Conservation (phyloP, 352 stramenopile species). For the Pythium aristosporum region DNA sequence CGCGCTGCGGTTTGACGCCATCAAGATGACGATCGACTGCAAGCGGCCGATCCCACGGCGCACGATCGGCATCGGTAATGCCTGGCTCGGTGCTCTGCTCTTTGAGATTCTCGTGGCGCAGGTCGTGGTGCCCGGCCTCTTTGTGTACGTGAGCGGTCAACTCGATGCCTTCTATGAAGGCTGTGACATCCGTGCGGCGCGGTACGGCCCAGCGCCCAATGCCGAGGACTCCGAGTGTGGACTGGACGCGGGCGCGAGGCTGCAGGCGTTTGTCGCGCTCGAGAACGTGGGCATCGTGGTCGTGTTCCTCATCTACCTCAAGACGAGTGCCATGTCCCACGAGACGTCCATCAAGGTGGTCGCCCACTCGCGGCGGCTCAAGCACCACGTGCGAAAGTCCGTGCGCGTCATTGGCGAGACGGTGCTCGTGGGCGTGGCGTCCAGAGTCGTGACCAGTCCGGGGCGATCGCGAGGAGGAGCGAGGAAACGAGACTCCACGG, state of each 20-base stretch:
- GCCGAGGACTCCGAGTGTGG: slow-evolving; percentile 14
- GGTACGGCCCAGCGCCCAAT: slow-evolving; percentile 39
- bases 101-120: slow-evolving; percentile 55
- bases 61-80: slow-evolving; percentile 47
- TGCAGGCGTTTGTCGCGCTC: slow-evolving; percentile 42
- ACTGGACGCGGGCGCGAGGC: slow-evolving; percentile 21
- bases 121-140: slow-evolving; percentile 49
- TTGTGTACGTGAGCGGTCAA: slow-evolving; percentile 67
- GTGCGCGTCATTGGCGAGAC: slow-evolving; percentile 60
- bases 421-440: slow-evolving; percentile 33
- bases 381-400: slow-evolving; percentile 55
- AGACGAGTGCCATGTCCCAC: slow-evolving; percentile 52
- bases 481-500: slow-evolving; percentile 4
- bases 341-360: slow-evolving; percentile 56
- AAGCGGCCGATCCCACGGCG: slow-evolving; percentile 50
- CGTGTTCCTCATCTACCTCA: slow-evolving; percentile 50
- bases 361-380: slow-evolving; percentile 48
- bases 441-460: not conserved
- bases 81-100: slow-evolving; percentile 51
- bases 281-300: slow-evolving; percentile 56
- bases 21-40: slow-evolving; percentile 69
- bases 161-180: slow-evolving; percentile 48
- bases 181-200: slow-evolving; percentile 35
- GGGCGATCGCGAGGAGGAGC: slow-evolving; percentile 8
- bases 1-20: slow-evolving; percentile 54